Conservation (phyloP, 2,329 filamentous ascomycete genomes). For the Myriosclerotinia curreyana region DNA sequence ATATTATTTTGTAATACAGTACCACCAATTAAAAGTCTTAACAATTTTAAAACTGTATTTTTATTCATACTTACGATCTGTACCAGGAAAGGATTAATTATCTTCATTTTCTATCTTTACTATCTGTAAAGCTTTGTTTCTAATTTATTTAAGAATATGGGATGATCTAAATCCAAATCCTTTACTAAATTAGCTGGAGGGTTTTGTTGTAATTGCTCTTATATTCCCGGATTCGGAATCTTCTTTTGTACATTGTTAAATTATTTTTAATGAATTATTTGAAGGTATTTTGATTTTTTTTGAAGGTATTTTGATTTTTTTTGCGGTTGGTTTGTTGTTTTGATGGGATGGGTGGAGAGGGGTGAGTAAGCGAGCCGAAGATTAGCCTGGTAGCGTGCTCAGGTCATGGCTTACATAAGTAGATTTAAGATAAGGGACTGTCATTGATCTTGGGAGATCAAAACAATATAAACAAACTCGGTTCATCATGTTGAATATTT, state of each 20-base stretch:
- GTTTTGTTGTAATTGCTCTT: slow-evolving; percentile 54
- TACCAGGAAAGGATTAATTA: slow-evolving; percentile 54
- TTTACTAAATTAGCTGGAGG: slow-evolving; percentile 54
- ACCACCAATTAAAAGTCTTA: slow-evolving; percentile 63
- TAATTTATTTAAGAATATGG: slow-evolving; percentile 44
- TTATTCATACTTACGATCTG: slow-evolving; percentile 65
- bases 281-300: too few species aligned
- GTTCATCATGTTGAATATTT: too few species aligned
- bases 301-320: too few species aligned
- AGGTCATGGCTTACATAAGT: too few species aligned
- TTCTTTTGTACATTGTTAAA: neutral
- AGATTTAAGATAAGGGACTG: too few species aligned
- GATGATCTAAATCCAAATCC: slow-evolving; percentile 52
- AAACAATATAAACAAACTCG: too few species aligned
- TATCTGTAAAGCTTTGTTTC: slow-evolving; percentile 45
- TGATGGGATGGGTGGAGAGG: too few species aligned
- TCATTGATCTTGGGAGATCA: too few species aligned
- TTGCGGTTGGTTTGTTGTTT: too few species aligned
- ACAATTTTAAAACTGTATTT: slow-evolving; percentile 60
- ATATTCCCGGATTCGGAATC: slow-evolving; percentile 44
- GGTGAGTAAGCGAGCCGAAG: too few species aligned
- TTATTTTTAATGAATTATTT: too few species aligned
- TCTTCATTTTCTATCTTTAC: slow-evolving; percentile 53
- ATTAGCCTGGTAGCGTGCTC: too few species aligned
- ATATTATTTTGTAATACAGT: slow-evolving; percentile 55